Conservation (phyloP, 2,329 filamentous ascomycete genomes). For the Penicillium sp. region DNA sequence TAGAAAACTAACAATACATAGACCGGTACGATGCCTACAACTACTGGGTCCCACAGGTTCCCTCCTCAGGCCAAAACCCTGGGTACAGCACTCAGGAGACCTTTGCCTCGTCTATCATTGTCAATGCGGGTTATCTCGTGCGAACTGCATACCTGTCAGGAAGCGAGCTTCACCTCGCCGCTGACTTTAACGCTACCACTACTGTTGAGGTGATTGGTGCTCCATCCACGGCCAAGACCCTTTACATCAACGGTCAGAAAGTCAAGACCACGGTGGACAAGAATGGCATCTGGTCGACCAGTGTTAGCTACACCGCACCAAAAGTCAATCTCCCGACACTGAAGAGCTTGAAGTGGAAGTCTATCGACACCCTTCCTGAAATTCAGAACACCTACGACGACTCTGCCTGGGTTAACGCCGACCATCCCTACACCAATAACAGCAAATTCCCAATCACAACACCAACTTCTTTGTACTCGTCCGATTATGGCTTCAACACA, state of each 20-base stretch:
- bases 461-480: constrained; percentile 65
- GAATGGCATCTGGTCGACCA: constrained; percentile 53
- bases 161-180: constrained; percentile 61
- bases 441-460: constrained; percentile 58
- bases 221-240: constrained; percentile 53
- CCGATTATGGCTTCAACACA: constrained; percentile 73
- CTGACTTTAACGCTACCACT: constrained; percentile 71
- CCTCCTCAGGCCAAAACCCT: constrained; percentile 24
- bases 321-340: constrained; percentile 59
- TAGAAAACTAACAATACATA: constrained; percentile 26
- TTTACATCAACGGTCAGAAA: constrained; percentile 62
- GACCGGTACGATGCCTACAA: constrained; percentile 54
- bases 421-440: constrained; percentile 62
- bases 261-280: constrained; percentile 42
- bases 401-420: constrained; percentile 62
- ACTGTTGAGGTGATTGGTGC: constrained; percentile 68
- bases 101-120: constrained; percentile 38
- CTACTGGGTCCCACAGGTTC: constrained; percentile 46
- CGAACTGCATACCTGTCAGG: constrained; percentile 54
- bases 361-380: constrained; percentile 71
- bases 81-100: constrained; percentile 34
- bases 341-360: constrained; percentile 64
- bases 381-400: constrained; percentile 66
- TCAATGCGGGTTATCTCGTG: constrained; percentile 46
- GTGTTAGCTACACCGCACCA: constrained; percentile 53